phyloP scores from a whole-genome alignment of 208 protist species.

The Entamoeba dispar region DNA sequence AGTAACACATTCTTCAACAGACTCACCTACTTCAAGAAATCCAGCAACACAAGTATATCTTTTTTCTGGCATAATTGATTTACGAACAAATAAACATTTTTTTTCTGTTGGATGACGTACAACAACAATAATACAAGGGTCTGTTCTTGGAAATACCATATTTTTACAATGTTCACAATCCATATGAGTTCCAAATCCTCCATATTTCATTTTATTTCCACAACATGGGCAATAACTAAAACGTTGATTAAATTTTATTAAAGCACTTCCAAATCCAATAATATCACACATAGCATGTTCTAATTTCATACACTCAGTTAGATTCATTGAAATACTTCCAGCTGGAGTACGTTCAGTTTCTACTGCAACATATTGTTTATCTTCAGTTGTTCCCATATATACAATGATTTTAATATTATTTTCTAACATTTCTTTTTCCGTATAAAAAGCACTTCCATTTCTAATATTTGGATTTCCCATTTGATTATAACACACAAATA shows the following conservation, averaged over 20 bases:
- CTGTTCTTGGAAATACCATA: neutral
- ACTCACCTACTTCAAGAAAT: neutral
- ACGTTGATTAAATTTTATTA: neutral
- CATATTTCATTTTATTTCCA: neutral
- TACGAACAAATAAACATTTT: neutral
- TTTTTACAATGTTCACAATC: neutral
- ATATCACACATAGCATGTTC: neutral
- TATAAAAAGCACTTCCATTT: neutral
- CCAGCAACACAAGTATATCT: neutral
- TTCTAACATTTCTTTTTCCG: neutral
- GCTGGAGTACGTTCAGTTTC: neutral
- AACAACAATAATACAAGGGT: neutral
- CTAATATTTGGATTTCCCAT: neutral
- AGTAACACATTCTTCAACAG: neutral
- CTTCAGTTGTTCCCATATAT: neutral
- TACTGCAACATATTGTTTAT: neutral
- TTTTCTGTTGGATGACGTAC: neutral
- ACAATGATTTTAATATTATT: neutral
- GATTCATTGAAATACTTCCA: neutral
- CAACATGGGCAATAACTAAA: neutral
- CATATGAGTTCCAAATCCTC: neutral
- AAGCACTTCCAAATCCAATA: neutral
- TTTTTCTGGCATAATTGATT: neutral
- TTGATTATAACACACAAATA: neutral
- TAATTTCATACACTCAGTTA: neutral